Evolutionary conservation across 2,329 filamentous ascomycete genomes (phyloP).

Genomic region (Alternaria triticimaculans): DNA sequence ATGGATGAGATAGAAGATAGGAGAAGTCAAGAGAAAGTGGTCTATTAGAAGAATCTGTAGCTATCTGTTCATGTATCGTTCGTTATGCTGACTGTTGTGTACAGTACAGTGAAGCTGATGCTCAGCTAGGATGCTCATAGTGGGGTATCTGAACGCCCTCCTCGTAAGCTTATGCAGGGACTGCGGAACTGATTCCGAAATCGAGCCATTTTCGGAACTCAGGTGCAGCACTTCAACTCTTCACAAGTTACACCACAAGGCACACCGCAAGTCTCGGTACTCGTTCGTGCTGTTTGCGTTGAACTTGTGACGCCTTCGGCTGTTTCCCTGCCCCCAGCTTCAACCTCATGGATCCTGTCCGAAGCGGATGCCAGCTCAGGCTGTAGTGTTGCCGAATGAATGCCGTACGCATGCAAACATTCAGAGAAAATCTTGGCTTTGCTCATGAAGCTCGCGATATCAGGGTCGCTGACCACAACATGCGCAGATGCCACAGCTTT

Average conservation of each 20-base stretch:
- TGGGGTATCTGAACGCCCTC: slow-evolving; percentile 12
- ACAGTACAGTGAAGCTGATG: not conserved
- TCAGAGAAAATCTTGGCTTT: slow-evolving; percentile 68
- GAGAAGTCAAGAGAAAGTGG: not conserved
- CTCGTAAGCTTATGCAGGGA: slow-evolving; percentile 10
- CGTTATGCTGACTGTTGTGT: not conserved
- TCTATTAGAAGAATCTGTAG: not conserved
- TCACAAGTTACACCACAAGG: slow-evolving; percentile 61
- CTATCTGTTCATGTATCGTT: not conserved
- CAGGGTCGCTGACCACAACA: slow-evolving; percentile 66
- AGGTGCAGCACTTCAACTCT: slow-evolving; percentile 56
- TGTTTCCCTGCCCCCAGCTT: slow-evolving; percentile 1
- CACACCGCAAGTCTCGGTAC: slow-evolving; percentile 57
- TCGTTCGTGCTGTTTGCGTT: slow-evolving; percentile 28
- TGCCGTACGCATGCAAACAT: slow-evolving; percentile 75
- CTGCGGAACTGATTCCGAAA: slow-evolving; percentile 7
- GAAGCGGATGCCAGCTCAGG: slow-evolving; percentile 59
- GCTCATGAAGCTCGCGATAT: slow-evolving; percentile 64
- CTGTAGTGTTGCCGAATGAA: slow-evolving; percentile 75
- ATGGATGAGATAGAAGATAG: not conserved
- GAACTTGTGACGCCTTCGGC: slow-evolving; percentile 13
- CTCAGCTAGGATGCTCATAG: not conserved
- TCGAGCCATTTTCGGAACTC: not conserved
- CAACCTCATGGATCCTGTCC: not conserved
- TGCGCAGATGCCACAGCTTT: slow-evolving; percentile 75